Base-by-base conservation (phyloP, 2,329 filamentous ascomycete genomes). In the Aureobasidium namibiae region DNA sequence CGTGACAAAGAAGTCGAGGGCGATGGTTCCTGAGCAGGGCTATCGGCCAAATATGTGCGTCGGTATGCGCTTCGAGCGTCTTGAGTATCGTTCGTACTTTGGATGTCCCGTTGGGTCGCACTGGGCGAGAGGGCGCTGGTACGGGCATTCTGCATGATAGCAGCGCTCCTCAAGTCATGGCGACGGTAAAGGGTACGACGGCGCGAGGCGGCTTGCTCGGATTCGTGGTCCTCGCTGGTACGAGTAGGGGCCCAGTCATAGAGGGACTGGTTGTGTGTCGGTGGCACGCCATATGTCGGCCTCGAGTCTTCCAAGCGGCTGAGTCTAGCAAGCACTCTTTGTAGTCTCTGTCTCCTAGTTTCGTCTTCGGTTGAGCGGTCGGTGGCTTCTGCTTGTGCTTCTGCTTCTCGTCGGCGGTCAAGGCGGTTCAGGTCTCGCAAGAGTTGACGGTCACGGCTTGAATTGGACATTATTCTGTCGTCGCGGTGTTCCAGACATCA, bases 181-280 rank as follows among this genome's bases (percentile, higher is more conserved):
- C 61, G 66, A 21, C 66, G 62, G 44, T 72, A 72, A 42, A 72
- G 59, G 63, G 74, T 71, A 34, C 70, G 69, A 53, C 72, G 66
- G 14, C 70, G 68, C 49, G 75, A 70, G 52, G 75, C 66, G 61
- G 76, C 74, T 57, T 68, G 68, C 16, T 68, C 68, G 54, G 73
- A 70, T 10, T 61, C 63, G 56, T 64, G 62, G 56, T 69, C 67
- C 53, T 72, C 67, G 39, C 65, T 67, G n/a, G 67, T 72, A 34
- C 73, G 72, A 9, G 75, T 75, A 10, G 82, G 82, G 34, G 81
- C 80, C 82, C 82, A 85, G 67, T 83, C 82, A 69, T 85, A 84
- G 44, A 84, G 71, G 57, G 74, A 78, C 65, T 82, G 80, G 62
- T 76, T 70, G 64, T 76, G 77, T 18, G 82, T 67, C n/a, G 67